Evolutionary conservation across 2,329 filamentous ascomycete species (phyloP).

Genomic region (Whalleya microplaca): DNA sequence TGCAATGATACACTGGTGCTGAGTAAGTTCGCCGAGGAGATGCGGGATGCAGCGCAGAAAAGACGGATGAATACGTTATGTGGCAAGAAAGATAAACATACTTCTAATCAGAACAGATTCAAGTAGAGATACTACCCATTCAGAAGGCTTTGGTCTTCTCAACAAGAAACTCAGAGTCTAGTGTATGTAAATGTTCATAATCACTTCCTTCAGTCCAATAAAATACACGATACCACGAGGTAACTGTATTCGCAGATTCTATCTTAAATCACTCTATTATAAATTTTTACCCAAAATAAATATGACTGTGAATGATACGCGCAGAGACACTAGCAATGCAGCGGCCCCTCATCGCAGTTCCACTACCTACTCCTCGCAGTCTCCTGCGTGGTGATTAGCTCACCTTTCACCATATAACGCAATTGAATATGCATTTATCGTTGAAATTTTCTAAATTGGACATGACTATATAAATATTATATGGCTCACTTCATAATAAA

Average conservation of each 20-base stretch:
- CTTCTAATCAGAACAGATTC: background rate
- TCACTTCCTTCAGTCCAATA: background rate
- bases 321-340: background rate
- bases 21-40: too few relatives aligned
- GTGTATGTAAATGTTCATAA: background rate
- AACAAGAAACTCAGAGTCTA: background rate
- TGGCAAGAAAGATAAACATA: background rate
- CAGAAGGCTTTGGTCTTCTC: background rate
- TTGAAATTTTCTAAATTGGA: too few relatives aligned
- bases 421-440: too few relatives aligned
- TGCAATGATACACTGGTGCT: background rate
- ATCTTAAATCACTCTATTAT: background rate
- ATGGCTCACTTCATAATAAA: too few relatives aligned
- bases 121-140: background rate
- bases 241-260: background rate
- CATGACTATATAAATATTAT: too few relatives aligned
- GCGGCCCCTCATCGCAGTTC: background rate
- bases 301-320: background rate
- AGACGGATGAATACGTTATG: background rate
- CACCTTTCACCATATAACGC: too few relatives aligned
- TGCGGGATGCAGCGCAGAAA: too few relatives aligned
- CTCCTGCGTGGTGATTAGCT: too few relatives aligned
- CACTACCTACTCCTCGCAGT: background rate
- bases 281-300: too few relatives aligned
- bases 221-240: background rate